Evolutionary conservation across 345 rosid genomes (phyloP), one percentile per base, ranked within the genome.

Genomic region (Pistacia integerrima): DNA sequence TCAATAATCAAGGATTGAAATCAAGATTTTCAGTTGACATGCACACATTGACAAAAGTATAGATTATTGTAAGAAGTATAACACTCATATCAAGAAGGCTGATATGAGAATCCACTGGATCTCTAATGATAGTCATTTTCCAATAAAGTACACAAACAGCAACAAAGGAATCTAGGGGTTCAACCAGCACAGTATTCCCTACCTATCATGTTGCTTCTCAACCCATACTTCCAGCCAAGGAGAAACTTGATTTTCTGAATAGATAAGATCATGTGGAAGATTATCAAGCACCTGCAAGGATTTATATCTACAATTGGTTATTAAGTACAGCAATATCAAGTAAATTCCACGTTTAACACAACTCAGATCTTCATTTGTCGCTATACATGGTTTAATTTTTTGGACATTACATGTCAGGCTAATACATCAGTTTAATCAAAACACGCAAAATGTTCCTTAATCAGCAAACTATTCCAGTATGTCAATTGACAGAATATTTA

Each of bases 151-250:
- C 4, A 11, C 14, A 54, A 64, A 8, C 18, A 8, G 33, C 33
- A 63, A 36, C 62, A 11, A 67, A 58, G 70, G 4, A 74, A 73
- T 55, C 63, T n/a, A 55, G 35, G 64, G 46, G 38, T 33, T 48
- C 46, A 59, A 62, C 55, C 11, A 8, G 77, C 64, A 75, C 46
- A 22, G 66, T 76, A 59, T 63, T 58, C 11, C 79, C 61, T 69
- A 95, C 99, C 89, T 83, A 56, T 88, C 90, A 16, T 76, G 88
- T 74, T 88, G 89, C 78, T 92, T 90, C 84, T 91, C 89, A 79
- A 93, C 85, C 91, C 94, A 95, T 71, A 90, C 99, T 91, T 95
- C 97, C 90, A 84, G 90, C 99, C 98, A 95, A 52, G 98, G 92
- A 12, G 91, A 85, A 80, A 83, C 81, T 88, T 90, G 98, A 84